A percentile compares a stretch with the other conserved stretches of the same genome.
Evolutionary conservation across 1,139 yeast genomes (phyloP).

Genomic region (Blastobotrys proliferans): DNA sequence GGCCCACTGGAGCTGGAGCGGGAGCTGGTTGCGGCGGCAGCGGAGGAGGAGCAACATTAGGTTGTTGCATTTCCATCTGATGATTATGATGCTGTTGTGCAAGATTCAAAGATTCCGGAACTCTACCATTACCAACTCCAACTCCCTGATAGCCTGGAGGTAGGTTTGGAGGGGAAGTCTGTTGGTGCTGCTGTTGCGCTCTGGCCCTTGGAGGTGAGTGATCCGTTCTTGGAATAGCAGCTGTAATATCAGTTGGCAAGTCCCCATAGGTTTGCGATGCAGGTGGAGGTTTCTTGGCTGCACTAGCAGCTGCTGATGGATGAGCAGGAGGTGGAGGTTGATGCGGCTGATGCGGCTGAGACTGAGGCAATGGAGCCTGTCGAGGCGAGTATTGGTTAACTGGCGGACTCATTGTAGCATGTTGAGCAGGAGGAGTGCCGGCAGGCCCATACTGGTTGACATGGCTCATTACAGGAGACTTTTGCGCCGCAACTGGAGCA

Average conservation of each 20-base stretch:
- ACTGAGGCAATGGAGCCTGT: slow-evolving; percentile 9
- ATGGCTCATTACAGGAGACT: slow-evolving; percentile 11
- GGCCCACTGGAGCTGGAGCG: neutral
- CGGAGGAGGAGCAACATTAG: slow-evolving; percentile 5
- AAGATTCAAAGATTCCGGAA: slow-evolving; percentile 13
- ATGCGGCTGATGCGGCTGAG: slow-evolving; percentile 5
- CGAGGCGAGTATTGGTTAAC: slow-evolving; percentile 6
- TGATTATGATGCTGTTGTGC: slow-evolving; percentile 6
- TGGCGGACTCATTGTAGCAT: slow-evolving; percentile 8
- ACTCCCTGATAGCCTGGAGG: slow-evolving; percentile 1
- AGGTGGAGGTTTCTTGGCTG: slow-evolving; percentile 3
- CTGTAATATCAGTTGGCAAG: slow-evolving; percentile 10
- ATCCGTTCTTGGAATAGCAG: neutral
- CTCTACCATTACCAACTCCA: slow-evolving; percentile 2
- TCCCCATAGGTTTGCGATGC: slow-evolving; percentile 10
- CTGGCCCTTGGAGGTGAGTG: slow-evolving; percentile 6
- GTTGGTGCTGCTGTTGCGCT: neutral
- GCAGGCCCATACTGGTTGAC: slow-evolving; percentile 17
- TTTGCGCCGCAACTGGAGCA: slow-evolving; percentile 12
- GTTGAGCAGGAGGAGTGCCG: slow-evolving; percentile 11
- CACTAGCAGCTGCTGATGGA: no score
- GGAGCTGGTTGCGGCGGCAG: slow-evolving; percentile 2
- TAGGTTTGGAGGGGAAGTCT: slow-evolving; percentile 5
- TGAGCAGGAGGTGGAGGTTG: slow-evolving; percentile 1
- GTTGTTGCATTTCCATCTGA: neutral